Base-by-base conservation (phyloP, 306 rosid genomes). In the Morella rubra region DNA sequence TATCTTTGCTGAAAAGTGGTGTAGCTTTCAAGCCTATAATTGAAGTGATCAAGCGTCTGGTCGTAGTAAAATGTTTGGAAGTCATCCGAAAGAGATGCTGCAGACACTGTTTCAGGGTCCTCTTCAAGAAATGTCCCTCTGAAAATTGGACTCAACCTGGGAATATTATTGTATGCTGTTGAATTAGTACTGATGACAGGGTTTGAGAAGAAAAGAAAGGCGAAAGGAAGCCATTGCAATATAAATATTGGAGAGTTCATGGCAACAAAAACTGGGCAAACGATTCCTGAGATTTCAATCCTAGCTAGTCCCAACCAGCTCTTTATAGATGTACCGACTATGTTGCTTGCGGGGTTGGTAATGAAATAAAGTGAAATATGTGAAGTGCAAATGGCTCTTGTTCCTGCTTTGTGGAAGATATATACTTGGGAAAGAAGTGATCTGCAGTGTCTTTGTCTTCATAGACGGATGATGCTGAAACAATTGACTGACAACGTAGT, bases 41-140 rank as follows among this genome's bases (percentile, higher is more conserved):
- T 93, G 89, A 93, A 93, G 79, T 93, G 97, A 81, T 90, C 97
- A 0, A 93, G 83, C 8, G 83, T 84, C 65, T 89, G 97, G 16
- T 71, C 79, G 80, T 79, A 89, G 53, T 81, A 89, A 76, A 77
- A 89, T 52, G 91, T 91, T 69, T 85, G 5, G 15, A 86, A 42
- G 40, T 88, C 83, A 5, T 58, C 68, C 6, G 76, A 13, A 52
- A 74, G 46, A 20, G 0, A 44, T 24, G 76, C 20, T 8, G 69
- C 20, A 5, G 56, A 32, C 19, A 42, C 5, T 16, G 44, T 10
- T 72, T 78, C 66, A 46, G 64, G 71, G 56, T n/a, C n/a, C n/a
- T 83, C 69, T 7, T 54, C 73, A 22, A 71, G 37, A 72, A 79
- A n/a, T n/a, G n/a, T 73, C 45, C 79, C 76, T 73, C 86, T 81